Conservation (phyloP, 768 basidiomycete genomes). For the Trametes gibbosa region DNA sequence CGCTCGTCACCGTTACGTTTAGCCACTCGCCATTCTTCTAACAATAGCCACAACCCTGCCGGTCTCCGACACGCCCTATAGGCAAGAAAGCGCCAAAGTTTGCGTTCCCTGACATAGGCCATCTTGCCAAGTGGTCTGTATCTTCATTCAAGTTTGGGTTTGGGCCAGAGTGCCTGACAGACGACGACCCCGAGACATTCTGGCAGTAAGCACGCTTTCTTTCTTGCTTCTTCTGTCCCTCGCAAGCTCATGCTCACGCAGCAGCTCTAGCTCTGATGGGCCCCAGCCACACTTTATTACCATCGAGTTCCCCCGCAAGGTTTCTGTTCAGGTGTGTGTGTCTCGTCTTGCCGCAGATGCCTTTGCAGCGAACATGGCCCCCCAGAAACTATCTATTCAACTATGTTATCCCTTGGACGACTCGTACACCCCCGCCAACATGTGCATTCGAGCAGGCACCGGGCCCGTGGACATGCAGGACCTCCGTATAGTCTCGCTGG, state of each 20-base stretch:
- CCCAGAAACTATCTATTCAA: conserved; percentile 82
- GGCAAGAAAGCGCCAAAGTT: conserved; percentile 48
- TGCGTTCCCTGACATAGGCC: conserved; percentile 82
- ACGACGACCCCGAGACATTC: conserved; percentile 88
- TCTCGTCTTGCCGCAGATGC: too few species aligned
- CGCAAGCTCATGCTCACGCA: background rate
- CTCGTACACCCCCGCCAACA: conserved; percentile 92
- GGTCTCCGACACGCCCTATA: background rate
- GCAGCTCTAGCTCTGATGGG: conserved; percentile 71
- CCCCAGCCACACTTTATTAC: conserved; percentile 97
- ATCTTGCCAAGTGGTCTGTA: conserved; percentile 91
- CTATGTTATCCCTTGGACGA: conserved; percentile 85
- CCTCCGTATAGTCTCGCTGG: conserved; percentile 77
- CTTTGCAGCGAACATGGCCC: background rate
- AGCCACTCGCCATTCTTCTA: background rate
- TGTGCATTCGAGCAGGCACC: conserved; percentile 90
- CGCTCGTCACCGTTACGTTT: conserved; percentile 4
- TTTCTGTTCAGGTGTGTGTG: conserved; percentile 75
- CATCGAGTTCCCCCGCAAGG: conserved; percentile 86
- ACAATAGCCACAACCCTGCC: background rate
- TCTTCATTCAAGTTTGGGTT: conserved; percentile 97
- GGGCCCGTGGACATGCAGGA: conserved; percentile 91
- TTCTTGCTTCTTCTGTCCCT: background rate
- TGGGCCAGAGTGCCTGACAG: conserved; percentile 87
- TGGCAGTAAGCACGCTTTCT: conserved; percentile 79